Base-by-base conservation (phyloP, 345 rosid species). In the Noccaea caerulescens region DNA sequence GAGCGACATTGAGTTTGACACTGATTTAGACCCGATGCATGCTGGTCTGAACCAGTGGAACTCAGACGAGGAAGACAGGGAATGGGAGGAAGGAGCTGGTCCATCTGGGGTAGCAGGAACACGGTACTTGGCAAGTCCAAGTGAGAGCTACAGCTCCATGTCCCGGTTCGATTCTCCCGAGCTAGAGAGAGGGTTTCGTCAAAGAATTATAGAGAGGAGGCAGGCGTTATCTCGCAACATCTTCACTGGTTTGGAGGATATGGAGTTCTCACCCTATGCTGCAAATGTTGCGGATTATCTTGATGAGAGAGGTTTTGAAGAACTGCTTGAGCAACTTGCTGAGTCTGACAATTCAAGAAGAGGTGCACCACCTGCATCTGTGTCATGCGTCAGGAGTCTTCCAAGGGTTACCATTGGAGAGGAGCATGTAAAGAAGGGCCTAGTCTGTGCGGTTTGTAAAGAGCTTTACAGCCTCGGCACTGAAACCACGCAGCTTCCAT, bases 11-110 rank as follows among this genome's bases (percentile, higher is more conserved):
- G 85, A 86, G 41, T 88, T 86, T 72, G 97, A 88, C 72, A 79
- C 87, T 69, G 97, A 90, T 79, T 90, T 93, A 51, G 98, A 93
- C 83, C 98, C 98, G 1, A 90, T 93, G 98, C 86, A 82, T 66
- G 87, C 97, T 73, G 91, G 89, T 76, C 61, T 81, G 45, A 72
- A 67, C 80, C 98, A 75, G 13, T 90, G 98, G 98, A 72, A 75
- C 79, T 86, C 84, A 8, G 96, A 84, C 80, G 86, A 84, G n/a
- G 79, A 81, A 65, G 90, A 84, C 58, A 85, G 77, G 56, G 88
- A 77, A 34, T 81, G 70, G 43, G 81, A 79, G 71, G 88, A 79
- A 56, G 81, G 76, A 27, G 60, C 77, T 13, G 71, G 50, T 71
- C 84, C 62, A 51, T 73, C 78, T 12, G 65, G 58, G 6, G 81